A percentile compares a stretch with the other conserved stretches of the same genome.
Conservation (phyloP, 176 grass and related monocot species). For the Aegilops bicornis region DNA sequence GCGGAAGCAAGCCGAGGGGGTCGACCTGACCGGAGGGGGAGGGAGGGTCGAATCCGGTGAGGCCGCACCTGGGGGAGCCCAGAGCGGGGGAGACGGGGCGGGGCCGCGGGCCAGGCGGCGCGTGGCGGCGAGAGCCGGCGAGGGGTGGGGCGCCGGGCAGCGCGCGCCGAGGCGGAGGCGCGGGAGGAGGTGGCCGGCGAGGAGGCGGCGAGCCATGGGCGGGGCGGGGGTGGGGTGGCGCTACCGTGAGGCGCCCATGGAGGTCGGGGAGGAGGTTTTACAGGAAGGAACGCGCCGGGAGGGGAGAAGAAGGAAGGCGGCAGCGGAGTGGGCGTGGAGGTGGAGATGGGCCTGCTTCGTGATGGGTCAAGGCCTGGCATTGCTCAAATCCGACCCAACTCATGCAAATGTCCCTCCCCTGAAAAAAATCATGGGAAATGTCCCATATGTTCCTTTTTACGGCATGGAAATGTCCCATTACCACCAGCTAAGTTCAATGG, state of each 20-base stretch:
- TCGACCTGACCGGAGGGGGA: background rate
- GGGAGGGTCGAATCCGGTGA: background rate
- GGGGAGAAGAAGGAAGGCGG: background rate
- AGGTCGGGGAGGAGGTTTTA: background rate
- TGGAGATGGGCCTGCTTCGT: background rate
- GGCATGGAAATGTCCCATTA: too few relatives aligned
- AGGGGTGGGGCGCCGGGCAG: background rate
- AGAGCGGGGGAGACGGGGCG: background rate
- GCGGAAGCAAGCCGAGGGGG: background rate
- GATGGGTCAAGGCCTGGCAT: background rate
- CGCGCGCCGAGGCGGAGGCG: constrained; percentile 23
- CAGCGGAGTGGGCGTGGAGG: background rate
- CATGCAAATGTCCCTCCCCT: too few relatives aligned
- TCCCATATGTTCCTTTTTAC: too few relatives aligned
- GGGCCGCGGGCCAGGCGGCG: background rate
- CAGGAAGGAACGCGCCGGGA: too few relatives aligned
- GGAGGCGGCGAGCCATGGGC: constrained; percentile 38
- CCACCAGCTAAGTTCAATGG: too few relatives aligned
- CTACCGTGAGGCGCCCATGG: constrained; percentile 1
- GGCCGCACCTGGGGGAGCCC: constrained; percentile 18
- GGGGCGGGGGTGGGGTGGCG: background rate
- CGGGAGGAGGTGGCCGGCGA: constrained; percentile 25
- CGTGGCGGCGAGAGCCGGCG: background rate
- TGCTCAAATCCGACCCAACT: background rate
- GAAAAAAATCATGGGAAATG: too few relatives aligned